Base-by-base conservation (phyloP, 116 monocot species). In the Iris pallida region DNA sequence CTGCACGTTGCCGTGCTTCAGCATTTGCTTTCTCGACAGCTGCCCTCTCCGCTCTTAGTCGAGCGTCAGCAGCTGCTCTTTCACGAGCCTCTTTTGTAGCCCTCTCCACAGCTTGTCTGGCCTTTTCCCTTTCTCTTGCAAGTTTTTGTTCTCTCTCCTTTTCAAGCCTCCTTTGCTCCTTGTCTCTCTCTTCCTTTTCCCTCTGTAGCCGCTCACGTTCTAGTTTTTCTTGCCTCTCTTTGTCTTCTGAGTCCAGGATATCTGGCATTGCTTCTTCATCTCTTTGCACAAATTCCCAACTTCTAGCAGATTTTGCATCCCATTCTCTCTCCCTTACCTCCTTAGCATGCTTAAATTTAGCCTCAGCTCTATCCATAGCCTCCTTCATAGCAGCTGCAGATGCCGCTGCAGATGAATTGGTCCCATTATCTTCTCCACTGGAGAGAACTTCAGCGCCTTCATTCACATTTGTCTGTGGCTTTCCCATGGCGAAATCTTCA, bases 321-420 rank as follows among this genome's bases (percentile, higher is more conserved):
- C 76, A 72, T 76, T 91, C 84, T 73, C 82, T 89, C 53, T 85
- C 92, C 47, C 96, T 86, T 47, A 87, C 86, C 59, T 83, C 92
- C 74, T 80, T 92, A 4, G 97, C 97, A 71, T 97, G 90, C 73
- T 79, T 92, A 52, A 97, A 88, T 61, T 87, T 92, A 60, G 87
- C 87, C 67, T 92, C 90, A 20, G 97, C 97, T 76, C 72, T 87
- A 63, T 87, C 85, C 85, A 92, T 80, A 14, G 90, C 92, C 54
- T 86, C 92, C 69, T 83, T 92, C 88, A 92, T 94, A 65, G 91
- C 87, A 78, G 90, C 85, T 12, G 86, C 83, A 63, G 85, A 82
- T 73, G 85, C 77, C 56, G 82, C 83, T 61, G 86, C 83, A 59
- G 85, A 71, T 73, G 83, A 79, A 74, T 83, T 90, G 61, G 58